phyloP scores from a whole-genome alignment of 371 early-diverging fungal species.

The Choanephora cucurbitarum region DNA sequence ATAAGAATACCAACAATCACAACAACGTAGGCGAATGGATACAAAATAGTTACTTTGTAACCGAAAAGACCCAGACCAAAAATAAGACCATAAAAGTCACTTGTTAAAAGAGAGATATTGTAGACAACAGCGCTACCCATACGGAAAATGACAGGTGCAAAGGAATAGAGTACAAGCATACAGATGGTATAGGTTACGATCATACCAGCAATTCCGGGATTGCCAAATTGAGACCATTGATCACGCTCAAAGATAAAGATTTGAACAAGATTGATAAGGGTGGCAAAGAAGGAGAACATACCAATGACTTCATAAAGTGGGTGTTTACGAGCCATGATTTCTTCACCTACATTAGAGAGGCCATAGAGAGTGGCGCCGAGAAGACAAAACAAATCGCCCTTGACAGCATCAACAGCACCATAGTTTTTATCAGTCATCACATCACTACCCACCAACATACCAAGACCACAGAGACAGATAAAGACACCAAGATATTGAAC shows the following conservation, averaged over 20 bases:
- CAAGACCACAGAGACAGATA: constrained; percentile 68
- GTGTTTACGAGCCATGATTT: constrained; percentile 62
- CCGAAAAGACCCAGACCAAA: constrained; percentile 70
- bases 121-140: constrained; percentile 71
- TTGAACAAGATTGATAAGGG: constrained; percentile 69
- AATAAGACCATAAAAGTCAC: constrained; percentile 73
- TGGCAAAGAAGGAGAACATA: constrained; percentile 68
- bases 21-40: constrained; percentile 65
- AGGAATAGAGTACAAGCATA: constrained; percentile 69
- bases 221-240: constrained; percentile 36
- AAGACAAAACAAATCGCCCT: constrained; percentile 71
- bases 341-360: constrained; percentile 68
- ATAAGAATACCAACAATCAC: constrained; percentile 61
- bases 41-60: constrained; percentile 50
- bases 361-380: constrained; percentile 74
- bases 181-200: constrained; percentile 61
- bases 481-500: constrained; percentile 66
- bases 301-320: constrained; percentile 76
- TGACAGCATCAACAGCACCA: constrained; percentile 50
- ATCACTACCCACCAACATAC: constrained; percentile 62
- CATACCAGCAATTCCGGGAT: constrained; percentile 36
- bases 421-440: constrained; percentile 49
- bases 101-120: constrained; percentile 72
- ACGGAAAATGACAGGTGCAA: constrained; percentile 70
- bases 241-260: constrained; percentile 63